phyloP scores from a whole-genome alignment of 345 rosid genomes.

The Acer negundo region DNA sequence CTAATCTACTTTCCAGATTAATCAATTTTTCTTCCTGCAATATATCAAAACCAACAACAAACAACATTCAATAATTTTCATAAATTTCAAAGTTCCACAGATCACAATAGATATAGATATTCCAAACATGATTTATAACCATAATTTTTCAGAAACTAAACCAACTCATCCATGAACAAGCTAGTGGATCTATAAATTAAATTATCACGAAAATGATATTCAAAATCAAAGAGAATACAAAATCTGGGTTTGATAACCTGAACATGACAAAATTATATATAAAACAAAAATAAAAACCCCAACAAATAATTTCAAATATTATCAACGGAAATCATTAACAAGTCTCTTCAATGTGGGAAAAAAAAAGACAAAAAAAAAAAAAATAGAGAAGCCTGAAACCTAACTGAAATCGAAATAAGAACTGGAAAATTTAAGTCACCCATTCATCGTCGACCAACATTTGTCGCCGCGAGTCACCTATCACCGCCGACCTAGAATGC shows the following conservation, averaged over 20 bases:
- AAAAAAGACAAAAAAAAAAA: no score
- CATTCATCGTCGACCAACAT: no score
- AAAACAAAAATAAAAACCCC: background rate
- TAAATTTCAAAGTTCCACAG: background rate
- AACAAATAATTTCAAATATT: background rate
- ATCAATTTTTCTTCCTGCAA: slow-evolving; percentile 17
- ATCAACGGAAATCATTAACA: background rate
- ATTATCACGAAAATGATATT: background rate
- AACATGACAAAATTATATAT: background rate
- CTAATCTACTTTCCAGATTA: no score
- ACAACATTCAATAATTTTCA: background rate
- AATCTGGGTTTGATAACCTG: background rate
- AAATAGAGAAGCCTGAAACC: no score
- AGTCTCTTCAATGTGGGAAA: no score
- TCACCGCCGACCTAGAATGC: no score
- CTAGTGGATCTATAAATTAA: background rate
- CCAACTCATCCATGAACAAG: background rate
- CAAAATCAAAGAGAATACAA: background rate
- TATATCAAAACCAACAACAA: background rate
- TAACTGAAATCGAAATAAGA: no score
- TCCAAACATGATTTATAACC: background rate
- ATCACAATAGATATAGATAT: background rate
- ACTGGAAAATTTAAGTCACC: no score
- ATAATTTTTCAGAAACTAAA: background rate
- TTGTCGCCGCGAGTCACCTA: no score